Conservation (phyloP, 2,329 filamentous ascomycete genomes). For the Penicillium sp. region DNA sequence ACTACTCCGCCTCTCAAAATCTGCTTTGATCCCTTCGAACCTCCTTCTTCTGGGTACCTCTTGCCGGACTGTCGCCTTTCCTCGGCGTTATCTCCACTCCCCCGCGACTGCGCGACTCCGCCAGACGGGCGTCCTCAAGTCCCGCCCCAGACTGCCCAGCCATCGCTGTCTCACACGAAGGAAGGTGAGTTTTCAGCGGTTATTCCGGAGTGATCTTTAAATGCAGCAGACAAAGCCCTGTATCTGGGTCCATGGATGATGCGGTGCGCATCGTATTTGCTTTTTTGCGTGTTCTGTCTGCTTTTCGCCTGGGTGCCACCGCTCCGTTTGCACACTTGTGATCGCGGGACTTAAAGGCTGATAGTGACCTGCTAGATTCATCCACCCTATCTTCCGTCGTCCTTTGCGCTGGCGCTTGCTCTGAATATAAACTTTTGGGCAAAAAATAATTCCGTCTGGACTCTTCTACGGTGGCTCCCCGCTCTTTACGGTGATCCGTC, state of each 20-base stretch:
- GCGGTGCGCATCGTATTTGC: not conserved
- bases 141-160: not conserved
- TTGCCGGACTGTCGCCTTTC: not conserved
- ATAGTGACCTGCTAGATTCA: not conserved
- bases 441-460: not conserved
- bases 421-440: not conserved
- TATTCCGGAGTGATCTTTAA: too few species aligned
- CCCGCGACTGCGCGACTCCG: constrained; percentile 1
- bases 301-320: not conserved
- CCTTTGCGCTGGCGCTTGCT: not conserved
- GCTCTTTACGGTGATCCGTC: not conserved
- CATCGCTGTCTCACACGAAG: not conserved
- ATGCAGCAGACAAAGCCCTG: not conserved
- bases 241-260: not conserved
- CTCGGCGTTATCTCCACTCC: constrained; percentile 3
- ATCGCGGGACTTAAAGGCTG: not conserved
- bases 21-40: not conserved
- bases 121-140: not conserved
- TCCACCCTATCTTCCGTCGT: not conserved
- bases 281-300: not conserved
- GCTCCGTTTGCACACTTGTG: not conserved
- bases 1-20: not conserved
- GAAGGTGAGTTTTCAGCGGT: not conserved
- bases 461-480: not conserved
- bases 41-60: not conserved